Conservation (phyloP, 768 basidiomycete species). For the Boletus rubropictus region DNA sequence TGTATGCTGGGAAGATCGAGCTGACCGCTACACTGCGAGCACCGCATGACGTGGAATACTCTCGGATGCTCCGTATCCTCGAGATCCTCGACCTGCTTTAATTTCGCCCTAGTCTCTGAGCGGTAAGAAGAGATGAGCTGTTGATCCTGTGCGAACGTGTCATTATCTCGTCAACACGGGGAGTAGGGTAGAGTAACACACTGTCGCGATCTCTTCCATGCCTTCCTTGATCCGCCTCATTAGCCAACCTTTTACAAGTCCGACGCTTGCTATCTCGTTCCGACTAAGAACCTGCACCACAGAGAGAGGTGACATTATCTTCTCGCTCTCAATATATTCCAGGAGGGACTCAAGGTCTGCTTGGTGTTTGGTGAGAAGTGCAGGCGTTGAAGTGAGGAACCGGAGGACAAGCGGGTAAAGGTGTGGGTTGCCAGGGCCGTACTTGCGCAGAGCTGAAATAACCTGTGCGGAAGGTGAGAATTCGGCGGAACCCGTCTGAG, state of each 20-base stretch:
- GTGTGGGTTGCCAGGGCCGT: slow-evolving; percentile 66
- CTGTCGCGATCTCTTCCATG: slow-evolving; percentile 72
- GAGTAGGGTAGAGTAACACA: slow-evolving; percentile 33
- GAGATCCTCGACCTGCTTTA: slow-evolving; percentile 77
- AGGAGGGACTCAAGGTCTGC: slow-evolving; percentile 67
- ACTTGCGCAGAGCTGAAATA: slow-evolving; percentile 63
- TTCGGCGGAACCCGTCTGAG: slow-evolving; percentile 24
- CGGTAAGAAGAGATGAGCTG: slow-evolving; percentile 85
- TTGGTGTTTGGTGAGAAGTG: slow-evolving; percentile 64
- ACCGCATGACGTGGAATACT: slow-evolving; percentile 92
- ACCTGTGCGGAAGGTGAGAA: slow-evolving; percentile 42
- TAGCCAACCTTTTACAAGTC: slow-evolving; percentile 88
- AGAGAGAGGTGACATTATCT: slow-evolving; percentile 83
- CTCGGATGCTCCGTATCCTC: slow-evolving; percentile 72
- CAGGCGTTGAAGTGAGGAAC: slow-evolving; percentile 80
- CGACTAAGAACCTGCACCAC: slow-evolving; percentile 85
- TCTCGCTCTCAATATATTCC: slow-evolving; percentile 71
- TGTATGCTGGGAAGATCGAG: slow-evolving; percentile 91
- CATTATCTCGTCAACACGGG: not conserved
- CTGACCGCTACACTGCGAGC: slow-evolving; percentile 82
- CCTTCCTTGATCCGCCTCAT: slow-evolving; percentile 70
- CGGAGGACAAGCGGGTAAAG: slow-evolving; percentile 85
- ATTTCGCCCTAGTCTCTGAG: slow-evolving; percentile 71
- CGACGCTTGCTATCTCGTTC: slow-evolving; percentile 87
- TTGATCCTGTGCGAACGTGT: slow-evolving; percentile 55